Conservation (phyloP, 495 filamentous ascomycete species). For the Aspergillus ellipticus region DNA sequence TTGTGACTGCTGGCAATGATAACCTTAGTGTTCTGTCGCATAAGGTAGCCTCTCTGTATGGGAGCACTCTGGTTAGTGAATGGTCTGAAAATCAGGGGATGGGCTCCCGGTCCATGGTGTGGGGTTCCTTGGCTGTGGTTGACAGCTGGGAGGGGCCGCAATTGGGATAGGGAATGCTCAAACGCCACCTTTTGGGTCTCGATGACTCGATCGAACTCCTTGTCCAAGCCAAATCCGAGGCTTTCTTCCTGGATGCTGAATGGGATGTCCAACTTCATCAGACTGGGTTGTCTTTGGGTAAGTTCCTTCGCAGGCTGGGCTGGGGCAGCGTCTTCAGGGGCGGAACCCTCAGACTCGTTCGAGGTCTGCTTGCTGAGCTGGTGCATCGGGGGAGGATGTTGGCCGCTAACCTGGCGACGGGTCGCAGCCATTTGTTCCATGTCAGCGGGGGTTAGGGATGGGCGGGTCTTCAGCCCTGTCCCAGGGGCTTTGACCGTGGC, state of each 20-base stretch:
- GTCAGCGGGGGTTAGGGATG: constrained; percentile 82
- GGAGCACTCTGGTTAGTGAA: constrained; percentile 55
- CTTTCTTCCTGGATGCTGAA: constrained; percentile 48
- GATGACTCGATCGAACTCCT: constrained; percentile 93
- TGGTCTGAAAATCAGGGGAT: background rate
- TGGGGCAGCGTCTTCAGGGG: constrained; percentile 31
- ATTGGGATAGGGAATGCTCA: constrained; percentile 47
- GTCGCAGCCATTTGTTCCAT: constrained; percentile 82
- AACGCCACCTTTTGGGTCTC: constrained; percentile 95
- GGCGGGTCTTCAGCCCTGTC: constrained; percentile 82
- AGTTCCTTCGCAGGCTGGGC: constrained; percentile 17
- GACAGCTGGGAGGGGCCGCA: constrained; percentile 12
- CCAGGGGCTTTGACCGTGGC: constrained; percentile 91
- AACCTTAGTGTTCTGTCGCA: constrained; percentile 97
- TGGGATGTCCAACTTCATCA: constrained; percentile 67
- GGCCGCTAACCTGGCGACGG: constrained; percentile 77
- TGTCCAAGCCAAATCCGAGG: constrained; percentile 77
- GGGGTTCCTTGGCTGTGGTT: constrained; percentile 12
- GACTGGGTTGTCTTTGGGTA: constrained; percentile 46
- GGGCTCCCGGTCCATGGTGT: constrained; percentile 4
- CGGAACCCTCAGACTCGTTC: constrained; percentile 29
- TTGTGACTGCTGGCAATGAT: constrained; percentile 78
- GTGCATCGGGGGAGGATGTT: constrained; percentile 58
- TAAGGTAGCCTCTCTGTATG: constrained; percentile 93
- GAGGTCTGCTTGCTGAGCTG: constrained; percentile 35